These are phyloP conservation scores for Phytophthora pseudosyringae DNA, from an alignment of 352 stramenopile species.

Conservation along the genomic window DNA sequence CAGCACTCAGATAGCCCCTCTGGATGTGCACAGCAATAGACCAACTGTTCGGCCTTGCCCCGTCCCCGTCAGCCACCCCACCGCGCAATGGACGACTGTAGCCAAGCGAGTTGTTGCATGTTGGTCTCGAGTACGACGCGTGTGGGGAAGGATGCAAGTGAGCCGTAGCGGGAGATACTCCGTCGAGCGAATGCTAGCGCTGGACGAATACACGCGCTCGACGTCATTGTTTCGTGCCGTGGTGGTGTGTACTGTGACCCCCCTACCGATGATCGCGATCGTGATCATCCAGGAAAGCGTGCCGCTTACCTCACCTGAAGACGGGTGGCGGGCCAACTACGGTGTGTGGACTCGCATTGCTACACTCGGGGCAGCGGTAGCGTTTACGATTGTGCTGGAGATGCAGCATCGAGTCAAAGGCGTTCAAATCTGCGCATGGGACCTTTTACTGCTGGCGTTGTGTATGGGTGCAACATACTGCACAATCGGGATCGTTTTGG, in stretches of 20 bases:
- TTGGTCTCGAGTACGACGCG: not conserved
- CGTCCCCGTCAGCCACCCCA: too few species aligned
- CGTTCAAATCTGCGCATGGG: not conserved
- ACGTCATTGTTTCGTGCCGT: conserved; percentile 10
- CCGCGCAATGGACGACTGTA: too few species aligned
- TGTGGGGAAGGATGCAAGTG: conserved; percentile 9
- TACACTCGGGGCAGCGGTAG: not conserved
- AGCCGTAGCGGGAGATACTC: conserved; percentile 38
- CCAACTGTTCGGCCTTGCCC: too few species aligned
- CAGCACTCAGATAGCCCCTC: too few species aligned
- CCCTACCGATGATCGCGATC: conserved; percentile 11
- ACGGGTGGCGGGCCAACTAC: conserved; percentile 15
- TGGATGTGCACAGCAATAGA: too few species aligned
- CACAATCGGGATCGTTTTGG: too few species aligned
- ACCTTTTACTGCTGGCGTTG: too few species aligned
- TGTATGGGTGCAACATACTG: too few species aligned
- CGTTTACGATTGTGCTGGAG: not conserved
- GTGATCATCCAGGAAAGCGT: conserved; percentile 10
- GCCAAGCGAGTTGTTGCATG: not conserved
- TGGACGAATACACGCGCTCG: conserved; percentile 42
- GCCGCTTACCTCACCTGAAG: too few species aligned
- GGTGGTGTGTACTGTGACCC: too few species aligned
- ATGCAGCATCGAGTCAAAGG: not conserved
- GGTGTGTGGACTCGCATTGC: conserved; percentile 2
- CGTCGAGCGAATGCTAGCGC: conserved; percentile 36